Evolutionary conservation across 2,329 filamentous ascomycete genomes (phyloP).

Genomic region (Tolypocladium tundrense): DNA sequence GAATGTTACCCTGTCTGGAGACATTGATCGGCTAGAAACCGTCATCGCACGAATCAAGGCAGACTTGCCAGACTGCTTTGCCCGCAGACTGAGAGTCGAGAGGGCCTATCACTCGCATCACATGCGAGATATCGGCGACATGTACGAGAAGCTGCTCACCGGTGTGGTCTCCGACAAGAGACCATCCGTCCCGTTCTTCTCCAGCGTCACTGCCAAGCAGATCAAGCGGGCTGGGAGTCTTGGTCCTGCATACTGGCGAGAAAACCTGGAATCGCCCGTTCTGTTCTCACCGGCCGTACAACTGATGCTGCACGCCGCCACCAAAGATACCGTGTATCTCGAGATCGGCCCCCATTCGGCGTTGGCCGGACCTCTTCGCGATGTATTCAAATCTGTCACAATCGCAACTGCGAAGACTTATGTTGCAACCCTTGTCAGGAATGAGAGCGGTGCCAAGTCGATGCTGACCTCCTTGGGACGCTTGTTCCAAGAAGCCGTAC

Average conservation of each 20-base stretch:
- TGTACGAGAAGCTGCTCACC: conserved; percentile 1
- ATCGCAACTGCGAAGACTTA: conserved; percentile 5
- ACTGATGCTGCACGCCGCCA: neutral
- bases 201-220: conserved; percentile 1
- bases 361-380: conserved; percentile 12
- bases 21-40: conserved; percentile 6
- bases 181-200: conserved; percentile 5
- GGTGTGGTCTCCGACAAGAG: neutral
- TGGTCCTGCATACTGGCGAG: conserved; percentile 5
- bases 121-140: neutral
- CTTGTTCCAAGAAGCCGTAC: conserved; percentile 7
- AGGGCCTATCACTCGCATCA: conserved; percentile 1
- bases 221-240: neutral
- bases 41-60: neutral
- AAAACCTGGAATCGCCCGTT: conserved; percentile 7
- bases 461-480: conserved; percentile 7
- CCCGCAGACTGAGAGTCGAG: conserved; percentile 7
- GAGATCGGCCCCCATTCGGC: conserved; percentile 17
- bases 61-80: conserved; percentile 6
- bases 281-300: conserved; percentile 6
- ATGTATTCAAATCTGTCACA: conserved; percentile 7
- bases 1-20: conserved; percentile 27
- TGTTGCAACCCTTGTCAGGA: conserved; percentile 8
- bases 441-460: conserved; percentile 3
- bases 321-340: neutral